Evolutionary conservation across 1,139 yeast species (phyloP), one percentile per base, ranked within the genome.

Genomic region (Petasospora fabianii): DNA sequence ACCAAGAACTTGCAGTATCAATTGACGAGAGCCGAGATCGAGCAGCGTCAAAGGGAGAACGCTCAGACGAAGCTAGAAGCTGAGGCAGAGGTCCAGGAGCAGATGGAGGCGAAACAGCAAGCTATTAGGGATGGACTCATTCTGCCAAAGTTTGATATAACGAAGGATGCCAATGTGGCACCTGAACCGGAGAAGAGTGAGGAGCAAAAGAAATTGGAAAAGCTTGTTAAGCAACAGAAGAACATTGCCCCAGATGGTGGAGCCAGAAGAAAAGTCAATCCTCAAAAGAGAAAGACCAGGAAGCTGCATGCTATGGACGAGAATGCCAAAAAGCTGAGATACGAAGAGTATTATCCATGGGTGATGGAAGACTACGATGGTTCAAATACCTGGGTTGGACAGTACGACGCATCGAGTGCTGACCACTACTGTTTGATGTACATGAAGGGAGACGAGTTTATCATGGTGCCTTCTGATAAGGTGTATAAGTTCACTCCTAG

Each of bases 321-420:
- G 51, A 77, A 75, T 10, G 90, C 87, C 46, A 74, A 94, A 46
- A 83, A 78, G 56, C 66, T 92, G 48, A 72, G 97, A 54, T 92
- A 90, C 58, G 98, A 92, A 62, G 98, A 92, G 63, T 87, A 83
- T 58, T 90, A 86, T 54, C 98, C 98, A 0, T 92, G 98, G 98
- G 95, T 94, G 15, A 69, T 94, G 71, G 97, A 90, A 64, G 98
- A 94, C 64, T 90, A 85, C 60, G 96, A 87, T 53, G 96, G 96
- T 40, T 74, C 78, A 46, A 90, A 92, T 59, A 94, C 95, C 1
- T 92, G 86, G 83, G 97, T 90, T 17, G 97, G 98, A 26, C 84
- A 84, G 53, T 90, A 86, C 63, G 98, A 92, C 65, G 98, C 97
- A 1, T 95, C 94, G 10, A 84, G 84, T 48, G 77, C 90, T 9